These are phyloP conservation scores for Aspergillus tamarii DNA, from an alignment of 2,329 filamentous ascomycete genomes.

Conservation along the genomic window DNA sequence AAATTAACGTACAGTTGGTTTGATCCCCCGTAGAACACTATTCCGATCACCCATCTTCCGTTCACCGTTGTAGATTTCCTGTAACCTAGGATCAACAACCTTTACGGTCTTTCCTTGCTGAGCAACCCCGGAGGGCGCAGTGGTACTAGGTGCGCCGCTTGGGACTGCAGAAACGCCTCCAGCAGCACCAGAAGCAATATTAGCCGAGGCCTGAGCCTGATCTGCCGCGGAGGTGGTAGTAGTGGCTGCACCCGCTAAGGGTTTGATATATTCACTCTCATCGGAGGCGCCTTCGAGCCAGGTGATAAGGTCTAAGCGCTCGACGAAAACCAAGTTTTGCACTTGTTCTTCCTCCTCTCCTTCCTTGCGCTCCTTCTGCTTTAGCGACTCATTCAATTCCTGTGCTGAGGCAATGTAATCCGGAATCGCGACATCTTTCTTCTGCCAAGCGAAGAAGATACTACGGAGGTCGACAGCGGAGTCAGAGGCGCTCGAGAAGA, in stretches of 20 bases:
- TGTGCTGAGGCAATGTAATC: conserved; percentile 88
- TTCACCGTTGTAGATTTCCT: conserved; percentile 90
- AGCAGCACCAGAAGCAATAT: conserved; percentile 55
- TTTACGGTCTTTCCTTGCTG: conserved; percentile 58
- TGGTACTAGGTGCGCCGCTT: conserved; percentile 47
- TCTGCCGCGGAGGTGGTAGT: conserved; percentile 41
- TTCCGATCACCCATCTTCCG: conserved; percentile 92
- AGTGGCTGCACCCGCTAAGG: conserved; percentile 66
- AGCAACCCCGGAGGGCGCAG: conserved; percentile 26
- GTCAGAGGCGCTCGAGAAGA: conserved; percentile 71
- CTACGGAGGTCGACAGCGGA: conserved; percentile 82
- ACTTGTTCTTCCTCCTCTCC: conserved; percentile 61
- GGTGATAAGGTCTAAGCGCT: conserved; percentile 86
- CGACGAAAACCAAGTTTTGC: conserved; percentile 87
- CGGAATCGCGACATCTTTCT: conserved; percentile 85
- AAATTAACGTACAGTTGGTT: conserved; percentile 71
- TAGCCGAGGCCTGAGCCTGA: conserved; percentile 49
- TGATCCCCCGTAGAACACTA: conserved; percentile 80
- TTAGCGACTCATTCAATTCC: conserved; percentile 76
- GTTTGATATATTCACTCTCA: conserved; percentile 91
- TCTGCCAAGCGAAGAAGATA: conserved; percentile 95
- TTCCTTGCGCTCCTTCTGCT: conserved; percentile 37
- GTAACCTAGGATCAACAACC: conserved; percentile 78
- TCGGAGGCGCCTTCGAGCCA: conserved; percentile 90
- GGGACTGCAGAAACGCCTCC: conserved; percentile 46